Evolutionary conservation across 1,284 basidiomycete species (phyloP), one percentile per base, ranked within the genome.

Genomic region (Grifola frondosa): DNA sequence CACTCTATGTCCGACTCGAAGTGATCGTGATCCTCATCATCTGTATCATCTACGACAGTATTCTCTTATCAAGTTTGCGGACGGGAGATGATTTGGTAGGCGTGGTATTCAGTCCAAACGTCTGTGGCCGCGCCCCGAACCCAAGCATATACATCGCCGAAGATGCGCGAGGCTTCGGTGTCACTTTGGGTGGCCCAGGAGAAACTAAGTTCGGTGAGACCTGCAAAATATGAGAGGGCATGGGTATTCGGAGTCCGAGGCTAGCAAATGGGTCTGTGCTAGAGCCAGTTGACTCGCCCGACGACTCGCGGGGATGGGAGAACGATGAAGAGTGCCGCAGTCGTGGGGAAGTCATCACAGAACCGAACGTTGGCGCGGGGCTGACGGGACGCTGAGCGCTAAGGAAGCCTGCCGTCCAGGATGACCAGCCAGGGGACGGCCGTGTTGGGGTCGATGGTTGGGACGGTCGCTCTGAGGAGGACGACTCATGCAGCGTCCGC

Each of bases 141-240:
- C 81, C 80, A 1, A 84, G 61, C 68, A 77, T 75, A 58, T 81
- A 82, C 74, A 83, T 78, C 39, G 76, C 71, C 19, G 80, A 81
- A 12, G 76, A 60, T 29, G 73, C 76, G 42, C 80, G 68, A 33
- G 70, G 59, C 42, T 68, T 63, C 19, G 64, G 59, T 13, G 44
- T 48, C 13, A 41, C 21, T 7, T 53, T 41, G 24, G 56, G 59
- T 5, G 60, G 61, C n/a, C 39, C 43, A 3, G 54, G 59, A 4
- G 46, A 23, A 2, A 56, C 57, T 2, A 62, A 49, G 4, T 37
- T 37, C 12, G 51, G 39, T 11, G 54, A 32, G 5, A 49, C 37
- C 11, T 48, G 39, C 25, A 58, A 23, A 15, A 57, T 46, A 21
- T 61, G 55, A 19, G 62, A 61, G 1, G 81, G 84, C 76, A 86